Percentiles rank a stretch among this genome's conserved stretches.
These are phyloP conservation scores for Trichoderma sp. DNA, from an alignment of 2,329 filamentous ascomycete genomes.

Conservation along the genomic window DNA sequence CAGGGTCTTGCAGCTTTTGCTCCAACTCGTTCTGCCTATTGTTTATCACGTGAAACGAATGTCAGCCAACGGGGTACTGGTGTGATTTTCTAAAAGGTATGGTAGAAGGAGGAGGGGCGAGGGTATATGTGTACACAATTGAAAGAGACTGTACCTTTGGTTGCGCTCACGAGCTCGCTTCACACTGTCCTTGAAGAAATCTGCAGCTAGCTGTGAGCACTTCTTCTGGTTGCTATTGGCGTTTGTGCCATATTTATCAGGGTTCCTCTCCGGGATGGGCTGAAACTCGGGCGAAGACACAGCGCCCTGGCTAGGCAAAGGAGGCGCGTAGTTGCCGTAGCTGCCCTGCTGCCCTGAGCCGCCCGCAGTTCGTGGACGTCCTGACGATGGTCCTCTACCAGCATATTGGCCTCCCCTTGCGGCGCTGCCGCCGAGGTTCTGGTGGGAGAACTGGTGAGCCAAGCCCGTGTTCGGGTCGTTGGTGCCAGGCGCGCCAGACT, in stretches of 20 bases:
- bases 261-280: constrained; percentile 81
- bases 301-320: constrained; percentile 63
- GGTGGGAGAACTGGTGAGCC: constrained; percentile 94
- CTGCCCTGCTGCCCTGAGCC: constrained; percentile 64
- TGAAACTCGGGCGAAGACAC: constrained; percentile 73
- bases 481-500: constrained; percentile 62
- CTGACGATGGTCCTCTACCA: constrained; percentile 67
- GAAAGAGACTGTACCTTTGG: constrained; percentile 68
- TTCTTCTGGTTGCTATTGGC: constrained; percentile 73
- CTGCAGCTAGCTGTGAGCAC: constrained; percentile 72
- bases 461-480: constrained; percentile 89
- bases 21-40: constrained; percentile 88
- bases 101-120: neutral
- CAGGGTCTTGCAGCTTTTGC: constrained; percentile 77
- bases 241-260: constrained; percentile 71
- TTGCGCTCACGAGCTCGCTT: constrained; percentile 94
- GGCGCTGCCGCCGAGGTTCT: constrained; percentile 82
- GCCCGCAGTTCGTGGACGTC: constrained; percentile 84
- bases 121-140: no score
- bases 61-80: neutral
- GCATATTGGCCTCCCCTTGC: constrained; percentile 72
- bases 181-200: constrained; percentile 99
- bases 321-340: constrained; percentile 69
- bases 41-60: neutral
- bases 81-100: neutral